Evolutionary conservation across 2,329 filamentous ascomycete genomes (phyloP), one percentile per base, ranked within the genome.

Genomic region (Hymenoscyphus repandus): DNA sequence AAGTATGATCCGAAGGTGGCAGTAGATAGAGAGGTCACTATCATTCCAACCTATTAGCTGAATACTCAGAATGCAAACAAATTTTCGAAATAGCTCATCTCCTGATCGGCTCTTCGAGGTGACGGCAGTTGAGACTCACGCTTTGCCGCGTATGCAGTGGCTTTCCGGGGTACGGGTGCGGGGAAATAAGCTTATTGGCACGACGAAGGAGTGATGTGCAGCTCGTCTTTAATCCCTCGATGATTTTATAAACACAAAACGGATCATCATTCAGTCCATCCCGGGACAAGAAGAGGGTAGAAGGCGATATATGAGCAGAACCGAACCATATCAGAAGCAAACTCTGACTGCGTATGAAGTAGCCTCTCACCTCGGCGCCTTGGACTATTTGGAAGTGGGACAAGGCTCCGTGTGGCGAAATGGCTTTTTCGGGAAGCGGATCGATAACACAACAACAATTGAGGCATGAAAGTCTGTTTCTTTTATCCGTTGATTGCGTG

Each of bases 291-390:
- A 22, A 42, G 49, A 47, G 18, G 43, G 31, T 15, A 47, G 22
- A 38, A 30, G 17, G 12, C 30, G 22, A 31, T 50, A 50, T 50
- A 51, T 47, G 27, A 51, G 34, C 37, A 51, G 34, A 37, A 32
- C 12, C 17, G 22, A 27, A 32, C n/a, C 39, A 36, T 31, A 45
- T 15, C 12, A 34, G 32, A 17, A 22, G 17, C 18, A 13, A 37
- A 39, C n/a, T 22, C 15, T 32, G 41, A 44, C 37, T 50, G 42
- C 43, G 15, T 20, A 46, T n/a, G 42, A 46, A 36, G 34, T 15
- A 40, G 45, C 36, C 6, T n/a, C 20, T 40, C 30, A 17, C 17
- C 17, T 41, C n/a, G 20, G 10, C 20, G 45, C 7, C 36, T 40
- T 31, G 34, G n/a, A n/a, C 45, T 47, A 47, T 47, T 31, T 30